Percentiles rank a stretch among this genome's conserved stretches.
phyloP scores from a whole-genome alignment of 305 asterid species.

The Fraxinus baroniana region DNA sequence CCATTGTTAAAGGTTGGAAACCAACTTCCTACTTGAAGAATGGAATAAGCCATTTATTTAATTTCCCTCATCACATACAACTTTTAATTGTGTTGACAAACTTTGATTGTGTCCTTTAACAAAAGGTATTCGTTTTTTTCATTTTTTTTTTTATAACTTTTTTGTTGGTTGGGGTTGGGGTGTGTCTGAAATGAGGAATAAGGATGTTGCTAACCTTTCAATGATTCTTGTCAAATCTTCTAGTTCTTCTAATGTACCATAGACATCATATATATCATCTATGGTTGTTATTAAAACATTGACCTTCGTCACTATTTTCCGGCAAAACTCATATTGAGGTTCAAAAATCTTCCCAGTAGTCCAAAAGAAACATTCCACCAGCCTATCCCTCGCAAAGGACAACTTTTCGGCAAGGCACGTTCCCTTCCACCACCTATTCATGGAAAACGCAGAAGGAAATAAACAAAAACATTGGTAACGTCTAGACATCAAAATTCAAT shows the following conservation, averaged over 20 bases:
- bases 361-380: constrained; percentile 47
- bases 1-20: too few relatives aligned
- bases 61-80: too few relatives aligned
- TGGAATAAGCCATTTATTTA: too few relatives aligned
- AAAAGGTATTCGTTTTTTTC: neutral
- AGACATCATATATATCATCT: constrained; percentile 51
- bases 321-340: constrained; percentile 28
- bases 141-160: too few relatives aligned
- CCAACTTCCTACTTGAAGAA: too few relatives aligned
- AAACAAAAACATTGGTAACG: neutral
- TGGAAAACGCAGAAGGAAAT: neutral
- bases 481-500: neutral
- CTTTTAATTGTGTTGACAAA: too few relatives aligned
- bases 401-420: constrained; percentile 32
- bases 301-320: constrained; percentile 36
- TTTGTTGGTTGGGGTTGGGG: neutral
- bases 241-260: constrained; percentile 48
- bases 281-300: constrained; percentile 31
- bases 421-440: constrained; percentile 45
- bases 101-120: too few relatives aligned
- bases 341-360: constrained; percentile 26
- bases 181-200: neutral
- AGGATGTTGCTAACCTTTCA: constrained; percentile 28
- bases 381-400: constrained; percentile 13
- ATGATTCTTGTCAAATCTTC: constrained; percentile 34